Percentiles rank a stretch among this genome's conserved stretches.
These are phyloP conservation scores for Vitis riparia DNA, from an alignment of 164 flowering plant species.

Conservation along the genomic window DNA sequence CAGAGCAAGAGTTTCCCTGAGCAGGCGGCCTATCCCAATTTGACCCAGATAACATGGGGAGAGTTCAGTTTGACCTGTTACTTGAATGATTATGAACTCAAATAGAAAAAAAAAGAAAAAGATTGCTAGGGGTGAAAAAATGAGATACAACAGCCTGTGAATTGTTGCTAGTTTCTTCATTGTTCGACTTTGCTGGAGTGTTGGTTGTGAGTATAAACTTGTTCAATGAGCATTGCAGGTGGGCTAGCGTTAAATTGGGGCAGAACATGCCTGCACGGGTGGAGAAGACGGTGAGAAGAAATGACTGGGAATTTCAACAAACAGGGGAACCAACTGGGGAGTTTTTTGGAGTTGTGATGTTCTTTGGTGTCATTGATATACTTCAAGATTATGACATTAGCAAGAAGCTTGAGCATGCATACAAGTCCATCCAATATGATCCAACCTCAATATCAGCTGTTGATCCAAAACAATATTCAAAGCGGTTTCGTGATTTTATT, in stretches of 20 bases:
- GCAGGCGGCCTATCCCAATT: too few species aligned
- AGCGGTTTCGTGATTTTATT: slow-evolving; percentile 74
- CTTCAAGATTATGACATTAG: slow-evolving; percentile 89
- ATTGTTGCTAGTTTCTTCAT: too few species aligned
- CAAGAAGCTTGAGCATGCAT: slow-evolving; percentile 86
- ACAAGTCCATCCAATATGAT: slow-evolving; percentile 78
- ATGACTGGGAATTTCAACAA: slow-evolving; percentile 45
- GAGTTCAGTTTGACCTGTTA: too few species aligned
- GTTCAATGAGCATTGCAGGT: slow-evolving; percentile 37
- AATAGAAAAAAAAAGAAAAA: too few species aligned
- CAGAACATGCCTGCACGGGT: slow-evolving; percentile 73
- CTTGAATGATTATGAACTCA: too few species aligned
- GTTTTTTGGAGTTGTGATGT: slow-evolving; percentile 63
- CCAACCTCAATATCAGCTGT: slow-evolving; percentile 82
- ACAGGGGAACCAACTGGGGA: slow-evolving; percentile 79
- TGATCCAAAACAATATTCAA: slow-evolving; percentile 74
- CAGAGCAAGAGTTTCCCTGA: too few species aligned
- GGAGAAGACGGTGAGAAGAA: slow-evolving; percentile 54
- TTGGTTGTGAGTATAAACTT: background rate
- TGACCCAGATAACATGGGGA: too few species aligned
- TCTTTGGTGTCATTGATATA: slow-evolving; percentile 83
- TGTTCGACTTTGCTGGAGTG: too few species aligned
- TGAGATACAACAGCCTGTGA: too few species aligned
- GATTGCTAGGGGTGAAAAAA: too few species aligned
- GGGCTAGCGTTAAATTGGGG: slow-evolving; percentile 67